Evolutionary conservation across 441 rosid species (phyloP).

Genomic region (Adansonia rubrostipa): DNA sequence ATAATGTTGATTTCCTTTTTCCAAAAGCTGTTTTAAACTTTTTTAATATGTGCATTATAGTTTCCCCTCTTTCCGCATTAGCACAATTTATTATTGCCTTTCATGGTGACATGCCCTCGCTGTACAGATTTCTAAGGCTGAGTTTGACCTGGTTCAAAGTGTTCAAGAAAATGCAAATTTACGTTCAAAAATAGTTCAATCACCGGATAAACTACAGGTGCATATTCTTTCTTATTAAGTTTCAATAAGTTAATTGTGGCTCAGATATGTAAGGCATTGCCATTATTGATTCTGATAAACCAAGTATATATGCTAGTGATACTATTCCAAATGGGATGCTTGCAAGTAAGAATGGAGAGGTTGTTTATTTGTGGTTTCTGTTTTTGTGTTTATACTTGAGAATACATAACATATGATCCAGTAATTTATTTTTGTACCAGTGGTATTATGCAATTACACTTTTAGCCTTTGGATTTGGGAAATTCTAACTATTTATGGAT

Average conservation of each 20-base stretch:
- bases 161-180: slow-evolving; percentile 83
- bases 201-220: slow-evolving; percentile 96
- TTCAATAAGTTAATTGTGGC: not conserved
- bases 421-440: not conserved
- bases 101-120: slow-evolving; percentile 22
- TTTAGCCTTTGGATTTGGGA: not conserved
- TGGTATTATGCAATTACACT: slow-evolving; percentile 2
- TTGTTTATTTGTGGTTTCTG: not conserved
- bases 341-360: not conserved
- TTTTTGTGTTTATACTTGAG: not conserved
- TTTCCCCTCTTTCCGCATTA: slow-evolving; percentile 1
- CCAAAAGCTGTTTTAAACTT: not conserved
- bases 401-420: not conserved
- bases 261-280: not conserved
- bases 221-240: slow-evolving; percentile 6
- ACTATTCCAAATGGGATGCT: slow-evolving; percentile 1
- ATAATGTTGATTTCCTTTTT: not conserved
- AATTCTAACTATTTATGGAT: not conserved
- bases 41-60: not conserved
- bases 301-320: not conserved
- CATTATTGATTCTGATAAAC: not conserved
- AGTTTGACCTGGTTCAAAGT: slow-evolving; percentile 76
- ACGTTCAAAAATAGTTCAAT: slow-evolving; percentile 83
- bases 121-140: slow-evolving; percentile 74
- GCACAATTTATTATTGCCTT: slow-evolving; percentile 10